Base-by-base conservation (phyloP, 192 early-diverging fungal species). In the Coemansia pectinata region DNA sequence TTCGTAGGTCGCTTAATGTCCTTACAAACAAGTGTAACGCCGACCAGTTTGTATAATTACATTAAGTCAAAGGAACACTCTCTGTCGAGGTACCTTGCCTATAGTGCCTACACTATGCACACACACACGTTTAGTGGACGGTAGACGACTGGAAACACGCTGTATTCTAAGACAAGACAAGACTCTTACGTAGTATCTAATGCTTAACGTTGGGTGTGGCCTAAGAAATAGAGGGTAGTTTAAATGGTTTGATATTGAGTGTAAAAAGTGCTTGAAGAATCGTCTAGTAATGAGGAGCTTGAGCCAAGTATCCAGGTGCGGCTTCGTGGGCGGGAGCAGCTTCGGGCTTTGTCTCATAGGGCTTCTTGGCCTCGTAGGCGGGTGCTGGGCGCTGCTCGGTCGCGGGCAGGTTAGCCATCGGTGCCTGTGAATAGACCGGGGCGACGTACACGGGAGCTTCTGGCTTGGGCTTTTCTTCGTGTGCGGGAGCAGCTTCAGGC, bases 251-350 rank as follows among this genome's bases (percentile, higher is more conserved):
- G 45, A 47, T 5, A 41, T 34, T 19, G 19, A 62, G 36, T 47
- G 25, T 33, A 67, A 64, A 63, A 41, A 60, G 58, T 12, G 12
- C 11, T 65, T 14, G 39, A 19, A 45, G 14, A 64, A 0, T 33
- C 29, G 27, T 42, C 66, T 81, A 81, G 64, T 75, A 81, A 67
- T 70, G 78, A 27, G 78, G 78, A 7, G 70, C 78, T 15, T 63
- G 57, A 44, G 73, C 73, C 57, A 45, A 12, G 55, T 75, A 75
- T 10, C 36, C 67, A 40, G 66, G 73, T 6, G 61, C 73, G 2
- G 55, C 66, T 31, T 65, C 64, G 27, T 65, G 70, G 15, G 63
- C 70, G 21, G 63, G 70, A n/a, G 50, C 70, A 38, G 70, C 70
- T 21, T 48, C 65, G 38, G 48, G 65, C 65, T 66, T 66, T 11